phyloP scores from a whole-genome alignment of 1,284 basidiomycete genomes.

The Trichosporon asahii region DNA sequence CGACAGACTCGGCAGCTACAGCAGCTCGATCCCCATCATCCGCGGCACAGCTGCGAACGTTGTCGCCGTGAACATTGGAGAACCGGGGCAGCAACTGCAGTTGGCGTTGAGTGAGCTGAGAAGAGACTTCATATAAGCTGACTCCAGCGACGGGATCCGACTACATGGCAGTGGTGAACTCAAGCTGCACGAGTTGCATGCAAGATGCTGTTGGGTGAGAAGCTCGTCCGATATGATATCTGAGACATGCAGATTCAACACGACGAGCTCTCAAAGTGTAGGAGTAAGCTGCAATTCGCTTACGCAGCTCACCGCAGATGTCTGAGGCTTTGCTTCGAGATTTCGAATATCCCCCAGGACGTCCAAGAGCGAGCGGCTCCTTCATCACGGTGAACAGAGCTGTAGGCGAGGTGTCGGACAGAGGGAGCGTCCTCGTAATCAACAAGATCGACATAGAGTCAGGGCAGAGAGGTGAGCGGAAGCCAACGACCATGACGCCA shows the following conservation, averaged over 20 bases:
- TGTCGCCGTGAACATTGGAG: slow-evolving; percentile 36
- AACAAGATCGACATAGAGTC: not conserved
- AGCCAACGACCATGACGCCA: not conserved
- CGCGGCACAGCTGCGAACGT: slow-evolving; percentile 39
- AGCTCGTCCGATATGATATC: not conserved
- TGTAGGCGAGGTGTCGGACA: not conserved
- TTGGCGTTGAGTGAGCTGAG: slow-evolving; percentile 41
- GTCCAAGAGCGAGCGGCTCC: not conserved
- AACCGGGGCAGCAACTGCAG: slow-evolving; percentile 34
- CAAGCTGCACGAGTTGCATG: not conserved
- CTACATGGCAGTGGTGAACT: not conserved
- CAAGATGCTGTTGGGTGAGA: not conserved
- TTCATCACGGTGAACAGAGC: not conserved
- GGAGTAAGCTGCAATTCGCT: not conserved
- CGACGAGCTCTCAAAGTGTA: not conserved
- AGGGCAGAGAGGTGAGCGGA: not conserved
- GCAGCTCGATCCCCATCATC: slow-evolving; percentile 36
- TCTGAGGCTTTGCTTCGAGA: not conserved
- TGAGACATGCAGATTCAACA: slow-evolving; percentile 13
- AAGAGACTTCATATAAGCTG: not conserved
- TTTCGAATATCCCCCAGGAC: not conserved
- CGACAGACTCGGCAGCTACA: slow-evolving; percentile 32
- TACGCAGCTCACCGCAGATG: not conserved
- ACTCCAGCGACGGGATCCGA: slow-evolving; percentile 14
- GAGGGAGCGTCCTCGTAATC: not conserved